Evolutionary conservation across 2,329 filamentous ascomycete species (phyloP).

Genomic region (Leptographium lundbergii): DNA sequence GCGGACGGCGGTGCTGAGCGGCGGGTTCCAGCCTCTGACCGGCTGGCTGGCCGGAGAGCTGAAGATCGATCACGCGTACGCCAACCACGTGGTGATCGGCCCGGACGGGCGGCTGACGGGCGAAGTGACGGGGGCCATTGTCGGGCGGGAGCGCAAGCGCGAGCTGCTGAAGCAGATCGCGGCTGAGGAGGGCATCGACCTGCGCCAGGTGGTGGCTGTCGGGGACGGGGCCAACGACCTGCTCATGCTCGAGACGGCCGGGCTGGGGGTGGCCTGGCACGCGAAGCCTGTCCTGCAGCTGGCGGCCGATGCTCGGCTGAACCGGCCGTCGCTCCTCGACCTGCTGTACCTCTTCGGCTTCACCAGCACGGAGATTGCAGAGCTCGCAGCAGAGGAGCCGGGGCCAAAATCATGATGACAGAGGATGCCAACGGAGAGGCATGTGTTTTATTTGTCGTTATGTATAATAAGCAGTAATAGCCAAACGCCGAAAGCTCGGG

Average conservation of each 20-base stretch:
- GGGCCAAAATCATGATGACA: not conserved
- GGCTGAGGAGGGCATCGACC: conserved; percentile 47
- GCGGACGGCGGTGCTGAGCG: conserved; percentile 82
- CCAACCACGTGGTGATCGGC: conserved; percentile 67
- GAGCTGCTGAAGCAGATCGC: conserved; percentile 62
- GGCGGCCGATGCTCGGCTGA: conserved; percentile 60
- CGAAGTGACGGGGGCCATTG: conserved; percentile 58
- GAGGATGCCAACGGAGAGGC: not conserved
- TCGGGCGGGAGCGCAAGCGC: conserved; percentile 64
- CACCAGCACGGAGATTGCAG: conserved; percentile 46
- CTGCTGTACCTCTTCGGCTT: conserved; percentile 65
- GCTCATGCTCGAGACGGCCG: conserved; percentile 64
- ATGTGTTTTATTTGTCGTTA: not conserved
- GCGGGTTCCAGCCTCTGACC: conserved; percentile 83
- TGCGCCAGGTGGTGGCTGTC: conserved; percentile 59
- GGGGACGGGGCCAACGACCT: conserved; percentile 78
- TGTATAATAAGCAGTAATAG: not conserved
- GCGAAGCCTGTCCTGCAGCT: conserved; percentile 74
- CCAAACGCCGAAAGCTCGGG: not conserved
- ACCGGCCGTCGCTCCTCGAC: conserved; percentile 57
- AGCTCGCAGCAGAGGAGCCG: conserved; percentile 3
- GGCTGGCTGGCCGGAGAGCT: conserved; percentile 71
- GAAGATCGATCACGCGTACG: conserved; percentile 77
- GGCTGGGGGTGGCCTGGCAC: conserved; percentile 70
- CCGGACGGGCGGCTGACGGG: conserved; percentile 51